Evolutionary conservation across 106 monocot genomes (phyloP).

Genomic region (Allium sativum): DNA sequence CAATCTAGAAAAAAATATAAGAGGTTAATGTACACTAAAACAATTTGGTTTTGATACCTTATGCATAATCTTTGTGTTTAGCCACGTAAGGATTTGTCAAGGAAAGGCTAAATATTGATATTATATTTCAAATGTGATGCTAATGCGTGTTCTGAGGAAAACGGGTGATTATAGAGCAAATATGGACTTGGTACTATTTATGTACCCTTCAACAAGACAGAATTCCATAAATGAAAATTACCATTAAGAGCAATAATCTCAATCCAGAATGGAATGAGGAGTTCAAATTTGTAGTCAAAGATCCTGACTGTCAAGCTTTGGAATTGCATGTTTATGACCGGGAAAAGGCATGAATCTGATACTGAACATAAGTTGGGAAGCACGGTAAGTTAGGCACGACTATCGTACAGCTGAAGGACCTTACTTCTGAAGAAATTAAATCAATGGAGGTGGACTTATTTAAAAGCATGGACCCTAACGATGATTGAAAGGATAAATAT

Average conservation of each 20-base stretch:
- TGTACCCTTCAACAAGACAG: too few species aligned
- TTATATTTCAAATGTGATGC: too few species aligned
- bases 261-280: slow-evolving; percentile 95
- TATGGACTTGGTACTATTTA: too few species aligned
- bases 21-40: too few species aligned
- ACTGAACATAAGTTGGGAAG: slow-evolving; percentile 29
- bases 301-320: slow-evolving; percentile 59
- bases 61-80: too few species aligned
- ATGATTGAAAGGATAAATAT: slow-evolving; percentile 41
- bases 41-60: too few species aligned
- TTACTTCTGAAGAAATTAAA: slow-evolving; percentile 54
- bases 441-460: slow-evolving; percentile 48
- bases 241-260: slow-evolving; percentile 61
- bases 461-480: slow-evolving; percentile 74
- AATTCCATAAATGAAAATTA: slow-evolving; percentile 67
- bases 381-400: slow-evolving; percentile 84
- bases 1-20: too few species aligned
- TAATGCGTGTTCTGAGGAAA: too few species aligned
- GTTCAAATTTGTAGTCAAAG: slow-evolving; percentile 69
- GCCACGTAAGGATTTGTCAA: too few species aligned
- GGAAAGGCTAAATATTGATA: too few species aligned
- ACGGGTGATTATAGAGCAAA: too few species aligned
- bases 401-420: slow-evolving; percentile 49
- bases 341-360: slow-evolving; percentile 50
- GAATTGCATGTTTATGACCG: slow-evolving; percentile 73